Conservation (phyloP, 257 asterid species). For the Schizonepeta tenuifolia region DNA sequence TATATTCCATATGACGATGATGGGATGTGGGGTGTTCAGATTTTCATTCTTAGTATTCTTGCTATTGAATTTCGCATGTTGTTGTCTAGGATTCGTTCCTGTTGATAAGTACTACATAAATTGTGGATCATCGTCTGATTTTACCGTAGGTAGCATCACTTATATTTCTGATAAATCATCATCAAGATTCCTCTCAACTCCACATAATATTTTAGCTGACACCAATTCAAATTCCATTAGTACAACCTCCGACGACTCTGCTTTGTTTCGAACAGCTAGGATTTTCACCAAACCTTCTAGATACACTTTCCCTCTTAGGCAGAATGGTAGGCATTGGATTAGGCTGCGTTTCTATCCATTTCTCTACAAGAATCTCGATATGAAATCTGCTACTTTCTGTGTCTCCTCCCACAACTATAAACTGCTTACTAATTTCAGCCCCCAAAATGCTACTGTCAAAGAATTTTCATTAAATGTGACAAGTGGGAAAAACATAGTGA, state of each 20-base stretch:
- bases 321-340: constrained; percentile 62
- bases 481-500: constrained; percentile 43
- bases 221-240: constrained; percentile 36
- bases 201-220: constrained; percentile 47
- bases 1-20: constrained; percentile 26
- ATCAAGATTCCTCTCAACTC: constrained; percentile 47
- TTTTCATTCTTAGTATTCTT: constrained; percentile 40
- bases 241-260: constrained; percentile 43
- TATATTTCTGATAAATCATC: constrained; percentile 55
- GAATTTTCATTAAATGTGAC: constrained; percentile 59
- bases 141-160: constrained; percentile 50
- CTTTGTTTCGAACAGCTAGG: constrained; percentile 53
- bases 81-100: constrained; percentile 46
- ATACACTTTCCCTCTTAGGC: constrained; percentile 51
- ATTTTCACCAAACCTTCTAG: constrained; percentile 51
- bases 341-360: constrained; percentile 59
- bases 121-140: constrained; percentile 66
- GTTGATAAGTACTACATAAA: constrained; percentile 52
- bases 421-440: constrained; percentile 50
- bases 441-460: constrained; percentile 45
- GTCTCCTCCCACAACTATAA: constrained; percentile 48
- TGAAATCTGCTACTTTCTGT: constrained; percentile 60
- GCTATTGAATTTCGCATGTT: constrained; percentile 39
- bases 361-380: constrained; percentile 41
- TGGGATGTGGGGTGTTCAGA: constrained; percentile 39